Conservation (phyloP, 306 rosid species). For the Cucumis cinereus region DNA sequence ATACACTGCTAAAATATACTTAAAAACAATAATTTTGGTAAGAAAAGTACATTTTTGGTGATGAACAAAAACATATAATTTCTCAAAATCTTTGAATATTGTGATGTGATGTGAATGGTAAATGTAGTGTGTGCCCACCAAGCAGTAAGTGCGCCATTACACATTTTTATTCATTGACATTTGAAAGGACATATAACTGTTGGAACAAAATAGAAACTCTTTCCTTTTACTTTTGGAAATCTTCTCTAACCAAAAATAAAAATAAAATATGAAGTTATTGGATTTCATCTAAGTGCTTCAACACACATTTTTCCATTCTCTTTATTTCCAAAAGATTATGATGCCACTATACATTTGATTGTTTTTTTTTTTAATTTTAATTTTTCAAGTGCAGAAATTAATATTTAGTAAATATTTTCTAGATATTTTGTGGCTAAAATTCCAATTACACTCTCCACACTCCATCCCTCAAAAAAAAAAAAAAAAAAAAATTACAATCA, state of each 20-base stretch:
- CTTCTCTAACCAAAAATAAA: neutral
- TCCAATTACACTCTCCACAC: too few species aligned
- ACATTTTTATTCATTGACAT: neutral
- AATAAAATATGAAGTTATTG: neutral
- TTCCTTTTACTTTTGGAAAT: neutral
- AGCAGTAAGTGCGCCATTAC: conserved; percentile 3
- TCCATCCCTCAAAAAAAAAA: too few species aligned
- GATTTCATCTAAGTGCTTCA: conserved; percentile 23
- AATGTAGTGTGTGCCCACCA: neutral
- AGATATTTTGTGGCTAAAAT: too few species aligned
- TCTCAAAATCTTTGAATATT: neutral
- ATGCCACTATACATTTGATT: neutral
- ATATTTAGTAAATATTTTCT: too few species aligned
- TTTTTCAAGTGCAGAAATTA: too few species aligned
- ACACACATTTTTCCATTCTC: conserved; percentile 21
- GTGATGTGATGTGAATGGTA: conserved; percentile 2
- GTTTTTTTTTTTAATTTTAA: neutral
- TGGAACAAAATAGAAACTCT: neutral
- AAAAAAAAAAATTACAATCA: too few species aligned
- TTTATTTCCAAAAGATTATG: neutral
- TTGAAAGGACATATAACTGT: neutral
- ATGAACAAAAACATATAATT: neutral
- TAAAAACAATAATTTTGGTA: neutral
- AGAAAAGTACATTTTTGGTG: neutral
- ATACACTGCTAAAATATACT: neutral